These are phyloP conservation scores for Fusarium drepaniforme DNA, from an alignment of 2,329 filamentous ascomycete genomes.

Conservation along the genomic window DNA sequence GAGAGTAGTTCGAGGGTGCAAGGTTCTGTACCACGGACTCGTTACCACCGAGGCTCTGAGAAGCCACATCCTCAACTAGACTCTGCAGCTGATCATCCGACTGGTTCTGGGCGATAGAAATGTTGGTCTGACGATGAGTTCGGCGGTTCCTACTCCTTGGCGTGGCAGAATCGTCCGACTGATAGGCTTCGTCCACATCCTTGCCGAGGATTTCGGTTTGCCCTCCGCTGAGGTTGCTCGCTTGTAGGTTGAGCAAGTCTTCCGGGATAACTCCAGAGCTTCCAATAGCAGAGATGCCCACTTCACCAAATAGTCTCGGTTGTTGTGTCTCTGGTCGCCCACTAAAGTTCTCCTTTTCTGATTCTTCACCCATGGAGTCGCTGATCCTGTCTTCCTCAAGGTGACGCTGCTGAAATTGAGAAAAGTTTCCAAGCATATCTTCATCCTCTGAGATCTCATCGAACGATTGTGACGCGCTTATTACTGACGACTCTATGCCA, in stretches of 20 bases:
- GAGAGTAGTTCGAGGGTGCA: slow-evolving; percentile 38
- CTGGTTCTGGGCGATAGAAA: slow-evolving; percentile 57
- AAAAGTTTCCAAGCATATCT: slow-evolving; percentile 68
- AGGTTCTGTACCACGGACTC: slow-evolving; percentile 45
- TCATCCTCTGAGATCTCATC: slow-evolving; percentile 74
- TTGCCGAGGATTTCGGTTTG: slow-evolving; percentile 59
- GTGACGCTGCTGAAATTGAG: slow-evolving; percentile 62
- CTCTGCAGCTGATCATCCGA: slow-evolving; percentile 65
- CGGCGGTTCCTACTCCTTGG: slow-evolving; percentile 43
- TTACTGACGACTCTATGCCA: slow-evolving; percentile 43
- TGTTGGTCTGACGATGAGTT: slow-evolving; percentile 40
- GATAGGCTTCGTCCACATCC: slow-evolving; percentile 56
- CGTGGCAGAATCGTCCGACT: slow-evolving; percentile 56
- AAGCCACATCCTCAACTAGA: slow-evolving; percentile 63
- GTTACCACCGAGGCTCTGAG: slow-evolving; percentile 67
- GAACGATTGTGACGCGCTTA: slow-evolving; percentile 60
- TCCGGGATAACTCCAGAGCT: slow-evolving; percentile 65
- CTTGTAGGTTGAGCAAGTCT: slow-evolving; percentile 61
- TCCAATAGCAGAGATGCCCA: slow-evolving; percentile 65
- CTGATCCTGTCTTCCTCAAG: slow-evolving; percentile 55
- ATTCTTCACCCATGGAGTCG: slow-evolving; percentile 71
- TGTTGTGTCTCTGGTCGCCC: slow-evolving; percentile 64
- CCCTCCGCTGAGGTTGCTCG: slow-evolving; percentile 54
- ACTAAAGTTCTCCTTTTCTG: slow-evolving; percentile 83
- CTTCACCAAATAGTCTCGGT: slow-evolving; percentile 66